These are phyloP conservation scores for Zygosaccharomyces pseudobailii DNA, from an alignment of 1,139 yeast species.

Conservation along the genomic window DNA sequence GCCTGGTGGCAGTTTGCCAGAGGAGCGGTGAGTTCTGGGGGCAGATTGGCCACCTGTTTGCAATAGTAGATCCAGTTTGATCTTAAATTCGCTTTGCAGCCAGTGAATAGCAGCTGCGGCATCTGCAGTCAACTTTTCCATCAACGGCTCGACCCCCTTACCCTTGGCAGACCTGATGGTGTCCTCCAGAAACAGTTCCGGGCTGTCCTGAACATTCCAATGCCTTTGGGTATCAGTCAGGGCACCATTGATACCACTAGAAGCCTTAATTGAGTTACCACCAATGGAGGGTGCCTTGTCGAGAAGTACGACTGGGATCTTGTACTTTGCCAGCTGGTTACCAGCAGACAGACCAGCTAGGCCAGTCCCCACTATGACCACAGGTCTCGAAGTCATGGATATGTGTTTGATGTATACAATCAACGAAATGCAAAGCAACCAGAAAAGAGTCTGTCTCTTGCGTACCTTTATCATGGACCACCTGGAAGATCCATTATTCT, in stretches of 20 bases:
- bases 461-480: background rate
- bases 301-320: constrained; percentile 52
- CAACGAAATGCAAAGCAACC: background rate
- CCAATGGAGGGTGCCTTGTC: constrained; percentile 65
- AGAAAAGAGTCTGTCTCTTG: background rate
- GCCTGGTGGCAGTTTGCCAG: constrained; percentile 68
- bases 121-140: constrained; percentile 34
- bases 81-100: constrained; percentile 58
- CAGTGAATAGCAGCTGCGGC: constrained; percentile 65
- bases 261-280: constrained; percentile 78
- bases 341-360: constrained; percentile 77
- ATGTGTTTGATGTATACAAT: background rate
- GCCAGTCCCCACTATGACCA: constrained; percentile 75
- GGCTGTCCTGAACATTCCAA: constrained; percentile 49
- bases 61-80: constrained; percentile 62
- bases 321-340: constrained; percentile 51
- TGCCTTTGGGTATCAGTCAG: constrained; percentile 56
- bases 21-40: constrained; percentile 64
- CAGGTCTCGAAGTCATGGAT: constrained; percentile 25
- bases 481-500: background rate
- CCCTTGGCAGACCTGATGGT: constrained; percentile 62
- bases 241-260: constrained; percentile 79
- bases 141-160: constrained; percentile 48
- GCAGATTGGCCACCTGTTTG: constrained; percentile 72
- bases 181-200: constrained; percentile 58